These are phyloP conservation scores for Monosporascus ibericus DNA, from an alignment of 2,329 filamentous ascomycete genomes.

Conservation along the genomic window DNA sequence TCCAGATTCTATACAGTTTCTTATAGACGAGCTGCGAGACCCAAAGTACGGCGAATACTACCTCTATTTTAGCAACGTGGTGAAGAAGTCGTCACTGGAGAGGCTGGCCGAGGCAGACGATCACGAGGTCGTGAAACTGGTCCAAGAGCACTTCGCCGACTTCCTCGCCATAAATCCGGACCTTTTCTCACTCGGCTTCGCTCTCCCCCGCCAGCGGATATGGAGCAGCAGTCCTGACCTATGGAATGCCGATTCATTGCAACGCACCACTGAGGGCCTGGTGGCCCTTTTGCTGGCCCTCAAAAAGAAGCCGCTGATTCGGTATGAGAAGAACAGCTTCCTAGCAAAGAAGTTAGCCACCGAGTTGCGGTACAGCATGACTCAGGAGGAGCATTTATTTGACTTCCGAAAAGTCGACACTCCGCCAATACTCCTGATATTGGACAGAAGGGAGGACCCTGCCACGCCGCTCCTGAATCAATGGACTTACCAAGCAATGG, in stretches of 20 bases:
- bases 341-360: constrained; percentile 88
- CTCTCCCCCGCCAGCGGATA: constrained; percentile 66
- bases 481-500: constrained; percentile 99
- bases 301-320: constrained; percentile 94
- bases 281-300: constrained; percentile 78
- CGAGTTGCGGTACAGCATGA: constrained; percentile 87
- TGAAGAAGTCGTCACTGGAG: constrained; percentile 93
- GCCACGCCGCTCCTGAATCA: constrained; percentile 92
- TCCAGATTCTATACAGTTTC: constrained; percentile 81
- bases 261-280: constrained; percentile 80
- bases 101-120: constrained; percentile 93
- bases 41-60: constrained; percentile 98
- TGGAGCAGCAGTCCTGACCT: constrained; percentile 78
- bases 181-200: constrained; percentile 73
- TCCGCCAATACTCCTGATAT: constrained; percentile 80
- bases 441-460: constrained; percentile 90
- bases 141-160: constrained; percentile 96
- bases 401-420: constrained; percentile 95
- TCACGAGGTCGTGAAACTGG: constrained; percentile 88
- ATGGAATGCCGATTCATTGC: constrained; percentile 86
- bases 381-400: constrained; percentile 93
- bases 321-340: constrained; percentile 86
- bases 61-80: constrained; percentile 95
- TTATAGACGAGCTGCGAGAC: constrained; percentile 92
- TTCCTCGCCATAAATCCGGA: constrained; percentile 94